Evolutionary conservation across 192 early-diverging fungal genomes (phyloP), one percentile per base, ranked within the genome.

Genomic region (Chytriomyces sp.): DNA sequence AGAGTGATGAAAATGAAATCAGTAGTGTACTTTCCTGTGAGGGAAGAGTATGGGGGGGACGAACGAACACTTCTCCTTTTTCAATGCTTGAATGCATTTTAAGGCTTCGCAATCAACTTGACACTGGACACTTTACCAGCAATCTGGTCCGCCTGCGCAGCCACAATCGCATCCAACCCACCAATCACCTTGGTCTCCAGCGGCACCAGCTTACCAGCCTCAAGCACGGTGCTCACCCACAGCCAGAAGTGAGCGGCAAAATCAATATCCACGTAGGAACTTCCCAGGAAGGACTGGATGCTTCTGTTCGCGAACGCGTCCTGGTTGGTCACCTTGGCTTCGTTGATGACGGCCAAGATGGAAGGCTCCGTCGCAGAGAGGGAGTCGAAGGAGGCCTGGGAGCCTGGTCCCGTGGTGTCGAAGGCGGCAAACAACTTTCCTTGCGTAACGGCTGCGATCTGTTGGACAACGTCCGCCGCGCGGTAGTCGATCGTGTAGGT

Each of bases 141-240:
- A 19, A 69, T 69, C 33, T 69, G 66, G 12, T 38, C 32, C 31
- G n/a, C 33, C 37, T 69, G 66, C 33, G 10, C 66, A 25, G 66
- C 66, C 1, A 39, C 53, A 69, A 69, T 69, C n/a, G n/a, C 53
- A 38, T 69, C 66, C 49, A 69, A 19, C 28, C 66, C 66, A 26
- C 66, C 66, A 38, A 69, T 56, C 26, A 69, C 66, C 17, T 34
- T 59, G n/a, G 52, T 53, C 1, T 5, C 53, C 7, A 32, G 32
- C 2, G 66, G 66, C 17, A 41, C 33, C n/a, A 66, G 28, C 64
- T 66, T 52, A 2, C 64, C 64, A 31, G 17, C 31, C 5, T 41
- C n/a, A 14, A 66, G 4, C 49, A n/a, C 2, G 44, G 22, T 17
- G 49, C 44, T 26, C 8, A 66, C 40, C 8, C 10, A 37, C 7